phyloP scores from a whole-genome alignment of 1,284 basidiomycete genomes.

The Puccinia triticina region DNA sequence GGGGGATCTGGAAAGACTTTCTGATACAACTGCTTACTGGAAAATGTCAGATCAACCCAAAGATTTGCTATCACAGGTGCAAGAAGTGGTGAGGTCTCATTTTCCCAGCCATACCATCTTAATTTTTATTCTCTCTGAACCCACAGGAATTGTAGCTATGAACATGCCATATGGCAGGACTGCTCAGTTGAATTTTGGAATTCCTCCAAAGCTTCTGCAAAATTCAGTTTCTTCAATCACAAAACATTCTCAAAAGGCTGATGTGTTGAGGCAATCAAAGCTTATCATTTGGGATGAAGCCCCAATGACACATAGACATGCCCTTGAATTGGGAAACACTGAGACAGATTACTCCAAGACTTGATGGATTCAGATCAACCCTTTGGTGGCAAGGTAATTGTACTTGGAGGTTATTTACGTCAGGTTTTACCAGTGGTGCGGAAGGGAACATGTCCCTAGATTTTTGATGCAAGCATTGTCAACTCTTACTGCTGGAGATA shows the following conservation, averaged over 20 bases:
- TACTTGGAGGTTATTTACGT: neutral
- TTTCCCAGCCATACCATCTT: neutral
- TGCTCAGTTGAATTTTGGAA: conserved; percentile 1
- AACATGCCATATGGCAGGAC: neutral
- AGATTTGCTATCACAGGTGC: conserved; percentile 61
- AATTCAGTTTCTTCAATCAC: conserved; percentile 3
- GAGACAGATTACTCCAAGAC: neutral
- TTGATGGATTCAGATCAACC: neutral
- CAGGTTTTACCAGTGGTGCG: conserved; percentile 5
- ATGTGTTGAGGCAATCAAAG: neutral
- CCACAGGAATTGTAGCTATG: neutral
- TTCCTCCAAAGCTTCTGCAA: neutral
- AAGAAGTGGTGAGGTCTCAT: neutral
- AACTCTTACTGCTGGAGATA: conserved; percentile 5
- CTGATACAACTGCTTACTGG: conserved; percentile 63
- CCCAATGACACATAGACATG: conserved; percentile 7
- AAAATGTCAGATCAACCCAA: conserved; percentile 57
- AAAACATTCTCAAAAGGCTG: neutral
- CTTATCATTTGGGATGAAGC: conserved; percentile 32
- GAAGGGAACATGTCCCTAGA: neutral
- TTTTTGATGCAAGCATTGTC: neutral
- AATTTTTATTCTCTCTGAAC: neutral
- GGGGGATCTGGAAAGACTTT: conserved; percentile 66
- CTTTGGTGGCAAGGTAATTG: neutral
- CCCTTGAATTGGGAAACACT: neutral